Conservation (phyloP, 768 basidiomycete species). For the Mycena vulgaris region DNA sequence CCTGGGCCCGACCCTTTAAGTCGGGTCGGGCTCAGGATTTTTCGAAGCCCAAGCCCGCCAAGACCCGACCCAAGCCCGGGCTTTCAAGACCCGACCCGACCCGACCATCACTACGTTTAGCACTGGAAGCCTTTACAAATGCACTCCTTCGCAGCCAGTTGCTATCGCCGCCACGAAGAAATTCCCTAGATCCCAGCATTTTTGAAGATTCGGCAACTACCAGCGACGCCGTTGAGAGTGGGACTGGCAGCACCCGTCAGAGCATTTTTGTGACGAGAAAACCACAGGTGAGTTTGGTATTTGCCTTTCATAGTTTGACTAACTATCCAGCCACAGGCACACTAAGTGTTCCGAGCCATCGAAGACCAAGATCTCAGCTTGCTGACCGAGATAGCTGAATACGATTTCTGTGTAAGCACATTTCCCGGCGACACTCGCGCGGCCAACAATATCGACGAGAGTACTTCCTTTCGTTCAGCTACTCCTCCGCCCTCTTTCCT, state of each 20-base stretch:
- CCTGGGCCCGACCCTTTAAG: no score
- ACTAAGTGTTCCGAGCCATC: conserved; percentile 19
- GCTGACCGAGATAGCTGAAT: conserved; percentile 18
- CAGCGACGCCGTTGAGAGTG: not conserved
- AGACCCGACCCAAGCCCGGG: no score
- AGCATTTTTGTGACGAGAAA: not conserved
- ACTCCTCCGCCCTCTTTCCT: conserved; percentile 11
- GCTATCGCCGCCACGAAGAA: not conserved
- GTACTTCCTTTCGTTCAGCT: no score
- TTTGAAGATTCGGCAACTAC: not conserved
- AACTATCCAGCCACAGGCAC: not conserved
- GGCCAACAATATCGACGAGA: not conserved
- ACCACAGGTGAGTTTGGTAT: conserved; percentile 1
- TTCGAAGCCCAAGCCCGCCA: no score
- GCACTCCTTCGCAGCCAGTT: not conserved
- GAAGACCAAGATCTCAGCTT: conserved; percentile 19
- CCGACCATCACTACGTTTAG: no score
- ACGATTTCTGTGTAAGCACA: conserved; percentile 3
- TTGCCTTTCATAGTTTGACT: not conserved
- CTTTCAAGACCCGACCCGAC: no score
- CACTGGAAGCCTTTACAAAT: conserved; percentile 7
- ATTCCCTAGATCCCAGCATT: not conserved
- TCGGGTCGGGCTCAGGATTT: no score
- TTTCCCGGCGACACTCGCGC: not conserved
- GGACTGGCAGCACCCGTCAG: not conserved